These are phyloP conservation scores for Arthroderma uncinatum DNA, from an alignment of 2,329 filamentous ascomycete species.

Conservation along the genomic window DNA sequence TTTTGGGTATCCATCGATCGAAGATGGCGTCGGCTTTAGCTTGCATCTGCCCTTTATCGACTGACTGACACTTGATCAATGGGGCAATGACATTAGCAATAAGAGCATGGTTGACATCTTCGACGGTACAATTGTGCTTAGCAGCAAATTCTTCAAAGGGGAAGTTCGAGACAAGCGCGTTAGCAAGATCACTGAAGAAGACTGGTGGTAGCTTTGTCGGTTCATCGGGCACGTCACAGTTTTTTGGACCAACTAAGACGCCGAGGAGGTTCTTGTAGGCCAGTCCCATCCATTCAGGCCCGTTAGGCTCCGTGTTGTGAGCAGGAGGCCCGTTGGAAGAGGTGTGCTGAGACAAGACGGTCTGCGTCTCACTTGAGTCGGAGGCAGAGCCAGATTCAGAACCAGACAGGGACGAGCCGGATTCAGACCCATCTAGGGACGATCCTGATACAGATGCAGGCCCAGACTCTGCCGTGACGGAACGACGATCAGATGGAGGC, in stretches of 20 bases:
- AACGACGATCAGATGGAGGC: not conserved
- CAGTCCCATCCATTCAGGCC: not conserved
- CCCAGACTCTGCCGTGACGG: not conserved
- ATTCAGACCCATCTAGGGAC: not conserved
- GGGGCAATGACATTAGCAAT: constrained; percentile 17
- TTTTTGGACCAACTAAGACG: not conserved
- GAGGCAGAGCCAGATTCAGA: not conserved
- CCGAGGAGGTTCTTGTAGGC: not conserved
- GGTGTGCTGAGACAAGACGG: not conserved
- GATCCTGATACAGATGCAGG: not conserved
- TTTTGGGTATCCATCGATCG: not conserved
- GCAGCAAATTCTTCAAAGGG: constrained; percentile 20
- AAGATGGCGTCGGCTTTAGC: not conserved
- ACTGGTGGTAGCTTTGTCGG: constrained; percentile 7
- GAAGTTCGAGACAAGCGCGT: constrained; percentile 17
- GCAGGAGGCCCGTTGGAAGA: not conserved
- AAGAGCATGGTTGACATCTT: constrained; percentile 17
- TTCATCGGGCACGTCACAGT: constrained; percentile 7
- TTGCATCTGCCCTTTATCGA: not conserved
- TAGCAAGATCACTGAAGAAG: constrained; percentile 21
- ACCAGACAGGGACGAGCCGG: not conserved
- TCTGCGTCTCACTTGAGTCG: not conserved
- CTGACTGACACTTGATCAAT: not conserved
- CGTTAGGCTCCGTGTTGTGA: too few species aligned
- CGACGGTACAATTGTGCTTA: constrained; percentile 15